phyloP scores from a whole-genome alignment of 768 basidiomycete species.

The Boletales sp. region DNA sequence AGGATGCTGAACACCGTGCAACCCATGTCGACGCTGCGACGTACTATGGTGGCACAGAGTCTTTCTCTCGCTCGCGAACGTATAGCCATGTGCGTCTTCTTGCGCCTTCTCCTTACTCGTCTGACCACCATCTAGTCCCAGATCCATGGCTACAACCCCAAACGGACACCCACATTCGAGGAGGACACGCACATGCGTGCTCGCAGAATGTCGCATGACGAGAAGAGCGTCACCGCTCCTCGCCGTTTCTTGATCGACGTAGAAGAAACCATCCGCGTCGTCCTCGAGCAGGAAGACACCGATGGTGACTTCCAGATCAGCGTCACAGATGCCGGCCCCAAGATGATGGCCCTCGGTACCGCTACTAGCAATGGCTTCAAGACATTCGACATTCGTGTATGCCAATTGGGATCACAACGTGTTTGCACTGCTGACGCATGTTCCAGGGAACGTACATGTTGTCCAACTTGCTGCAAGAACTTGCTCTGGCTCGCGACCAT shows the following conservation, averaged over 20 bases:
- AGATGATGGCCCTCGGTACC: constrained; percentile 93
- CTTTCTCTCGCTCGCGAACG: constrained; percentile 78
- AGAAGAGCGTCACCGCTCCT: constrained; percentile 75
- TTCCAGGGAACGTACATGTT: constrained; percentile 97
- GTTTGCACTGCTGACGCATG: constrained; percentile 8
- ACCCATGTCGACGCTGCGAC: constrained; percentile 68
- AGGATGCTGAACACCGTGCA: constrained; percentile 48
- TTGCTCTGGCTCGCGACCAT: constrained; percentile 94
- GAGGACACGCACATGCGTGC: constrained; percentile 72
- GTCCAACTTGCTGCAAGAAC: constrained; percentile 97
- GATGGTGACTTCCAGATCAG: constrained; percentile 97
- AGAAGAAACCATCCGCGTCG: constrained; percentile 94
- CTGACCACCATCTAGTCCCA: constrained; percentile 49
- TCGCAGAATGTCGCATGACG: constrained; percentile 89
- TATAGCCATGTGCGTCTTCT: constrained; percentile 70
- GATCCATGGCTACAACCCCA: constrained; percentile 68
- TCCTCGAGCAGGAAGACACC: constrained; percentile 97
- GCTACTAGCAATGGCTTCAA: constrained; percentile 98
- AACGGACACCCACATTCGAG: constrained; percentile 66
- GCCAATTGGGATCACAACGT: constrained; percentile 14
- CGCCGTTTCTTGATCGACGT: constrained; percentile 95
- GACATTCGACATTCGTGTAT: constrained; percentile 89
- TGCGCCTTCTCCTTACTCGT: constrained; percentile 2
- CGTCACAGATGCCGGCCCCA: constrained; percentile 93
- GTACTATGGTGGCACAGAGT: constrained; percentile 81